phyloP scores from a whole-genome alignment of 2,329 filamentous ascomycete genomes.

The Cercospora sp. region DNA sequence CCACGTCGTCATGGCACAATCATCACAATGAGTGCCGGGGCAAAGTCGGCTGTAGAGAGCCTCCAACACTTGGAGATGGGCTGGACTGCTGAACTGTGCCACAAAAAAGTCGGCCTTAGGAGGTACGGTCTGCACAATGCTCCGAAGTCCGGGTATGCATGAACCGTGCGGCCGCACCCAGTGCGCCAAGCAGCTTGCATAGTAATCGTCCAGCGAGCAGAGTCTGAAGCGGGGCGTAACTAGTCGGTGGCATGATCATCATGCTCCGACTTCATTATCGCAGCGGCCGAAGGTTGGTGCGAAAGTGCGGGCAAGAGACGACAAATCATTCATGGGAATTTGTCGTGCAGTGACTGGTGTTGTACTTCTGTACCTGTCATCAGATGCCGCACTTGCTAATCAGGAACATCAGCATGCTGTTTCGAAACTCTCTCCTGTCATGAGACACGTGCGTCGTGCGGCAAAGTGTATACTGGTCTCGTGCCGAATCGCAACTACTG shows the following conservation, averaged over 20 bases:
- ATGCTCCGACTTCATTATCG: not conserved
- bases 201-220: not conserved
- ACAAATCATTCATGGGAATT: not conserved
- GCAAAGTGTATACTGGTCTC: not conserved
- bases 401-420: not conserved
- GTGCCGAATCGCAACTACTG: not conserved
- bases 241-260: not conserved
- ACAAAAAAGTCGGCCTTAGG: not conserved
- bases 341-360: not conserved
- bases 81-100: not conserved
- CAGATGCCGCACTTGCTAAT: not conserved
- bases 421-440: not conserved
- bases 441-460: not conserved
- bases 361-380: not conserved
- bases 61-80: not conserved
- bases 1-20: not conserved
- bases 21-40: not conserved
- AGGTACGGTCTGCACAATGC: not conserved
- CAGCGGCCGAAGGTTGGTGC: not conserved
- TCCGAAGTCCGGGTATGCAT: not conserved
- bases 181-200: not conserved
- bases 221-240: not conserved
- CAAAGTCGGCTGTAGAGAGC: not conserved
- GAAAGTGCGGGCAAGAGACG: not conserved
- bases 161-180: not conserved